Conservation (phyloP, 306 rosid genomes). For the Glycine soja region DNA sequence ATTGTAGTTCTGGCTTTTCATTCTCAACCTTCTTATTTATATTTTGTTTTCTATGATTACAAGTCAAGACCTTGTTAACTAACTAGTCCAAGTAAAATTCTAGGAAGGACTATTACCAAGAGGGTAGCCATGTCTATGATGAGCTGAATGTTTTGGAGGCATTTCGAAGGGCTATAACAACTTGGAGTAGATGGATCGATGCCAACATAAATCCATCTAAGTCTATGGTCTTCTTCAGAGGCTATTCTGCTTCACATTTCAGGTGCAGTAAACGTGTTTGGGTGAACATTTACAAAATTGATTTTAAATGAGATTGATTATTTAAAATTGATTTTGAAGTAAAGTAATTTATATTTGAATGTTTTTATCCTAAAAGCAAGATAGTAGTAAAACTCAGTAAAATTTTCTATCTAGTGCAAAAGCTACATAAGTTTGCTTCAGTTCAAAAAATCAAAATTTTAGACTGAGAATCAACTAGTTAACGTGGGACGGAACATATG, state of each 20-base stretch:
- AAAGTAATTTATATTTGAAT: too few species aligned
- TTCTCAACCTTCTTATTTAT: slow-evolving; percentile 17
- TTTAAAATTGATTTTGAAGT: too few species aligned
- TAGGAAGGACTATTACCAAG: slow-evolving; percentile 97
- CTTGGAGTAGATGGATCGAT: slow-evolving; percentile 96
- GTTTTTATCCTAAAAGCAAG: too few species aligned
- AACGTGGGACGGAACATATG: neutral
- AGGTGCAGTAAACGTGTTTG: slow-evolving; percentile 58
- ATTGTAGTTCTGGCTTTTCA: neutral
- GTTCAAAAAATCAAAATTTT: neutral
- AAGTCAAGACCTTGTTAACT: slow-evolving; percentile 35
- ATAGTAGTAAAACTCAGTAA: too few species aligned
- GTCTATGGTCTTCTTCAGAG: slow-evolving; percentile 81
- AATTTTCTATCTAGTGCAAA: too few species aligned
- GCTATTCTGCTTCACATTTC: slow-evolving; percentile 93
- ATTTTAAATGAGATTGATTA: too few species aligned
- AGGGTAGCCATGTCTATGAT: slow-evolving; percentile 87
- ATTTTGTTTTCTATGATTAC: neutral
- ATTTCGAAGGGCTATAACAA: slow-evolving; percentile 84
- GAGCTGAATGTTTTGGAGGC: slow-evolving; percentile 90
- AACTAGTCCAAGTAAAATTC: slow-evolving; percentile 15
- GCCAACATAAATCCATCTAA: slow-evolving; percentile 66
- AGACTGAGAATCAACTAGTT: too few species aligned
- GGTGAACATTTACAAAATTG: neutral
- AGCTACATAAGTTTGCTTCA: too few species aligned